These are phyloP conservation scores for Trypanosoma lewisi DNA, from an alignment of 208 protist species.

Conservation along the genomic window DNA sequence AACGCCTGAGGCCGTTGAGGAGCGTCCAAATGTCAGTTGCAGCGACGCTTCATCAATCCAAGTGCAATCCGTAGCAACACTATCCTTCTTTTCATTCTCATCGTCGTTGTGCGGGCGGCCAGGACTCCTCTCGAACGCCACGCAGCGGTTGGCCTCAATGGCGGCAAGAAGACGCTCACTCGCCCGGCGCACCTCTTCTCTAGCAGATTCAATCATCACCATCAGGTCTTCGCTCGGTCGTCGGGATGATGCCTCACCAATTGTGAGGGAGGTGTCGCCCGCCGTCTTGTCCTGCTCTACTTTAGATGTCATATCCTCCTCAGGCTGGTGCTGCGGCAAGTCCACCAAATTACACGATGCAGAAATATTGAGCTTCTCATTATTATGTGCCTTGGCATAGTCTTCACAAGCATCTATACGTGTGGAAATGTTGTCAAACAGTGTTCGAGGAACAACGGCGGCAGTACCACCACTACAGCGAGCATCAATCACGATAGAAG, in stretches of 20 bases:
- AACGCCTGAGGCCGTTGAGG: background rate
- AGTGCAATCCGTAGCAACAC: background rate
- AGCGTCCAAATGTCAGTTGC: background rate
- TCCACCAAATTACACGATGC: background rate
- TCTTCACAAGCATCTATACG: background rate
- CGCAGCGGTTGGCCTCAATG: conserved; percentile 20
- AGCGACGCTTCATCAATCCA: background rate
- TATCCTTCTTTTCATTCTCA: background rate
- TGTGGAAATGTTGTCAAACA: background rate
- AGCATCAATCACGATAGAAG: conserved; percentile 2
- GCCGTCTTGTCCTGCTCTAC: background rate
- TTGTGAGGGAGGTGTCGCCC: background rate
- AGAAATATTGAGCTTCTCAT: background rate
- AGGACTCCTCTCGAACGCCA: background rate
- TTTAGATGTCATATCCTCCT: background rate
- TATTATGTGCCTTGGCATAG: background rate
- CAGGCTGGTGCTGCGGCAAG: background rate
- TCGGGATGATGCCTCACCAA: background rate
- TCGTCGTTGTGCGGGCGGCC: background rate
- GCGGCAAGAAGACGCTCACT: conserved; percentile 65
- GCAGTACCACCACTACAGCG: background rate
- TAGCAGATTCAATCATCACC: conserved; percentile 55
- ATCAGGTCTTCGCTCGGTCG: conserved; percentile 64
- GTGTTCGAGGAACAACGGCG: background rate
- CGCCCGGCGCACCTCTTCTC: conserved; percentile 64